Evolutionary conservation across 371 early-diverging fungal species (phyloP), one percentile per base, ranked within the genome.

Genomic region (Saksenaea oblongispora): DNA sequence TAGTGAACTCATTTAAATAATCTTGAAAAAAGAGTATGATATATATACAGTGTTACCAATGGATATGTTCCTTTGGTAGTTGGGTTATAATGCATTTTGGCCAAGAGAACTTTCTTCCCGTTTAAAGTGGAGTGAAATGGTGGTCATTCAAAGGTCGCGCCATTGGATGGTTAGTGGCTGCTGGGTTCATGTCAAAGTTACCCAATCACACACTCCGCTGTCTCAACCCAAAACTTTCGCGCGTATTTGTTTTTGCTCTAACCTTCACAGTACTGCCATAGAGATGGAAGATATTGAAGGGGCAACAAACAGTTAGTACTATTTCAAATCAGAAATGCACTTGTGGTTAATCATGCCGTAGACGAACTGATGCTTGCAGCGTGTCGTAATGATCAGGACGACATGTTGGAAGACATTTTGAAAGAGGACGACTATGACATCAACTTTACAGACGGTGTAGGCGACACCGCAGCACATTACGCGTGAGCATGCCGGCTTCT

Each of bases 381-480:
- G 15, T 87, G 88, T 67, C 74, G 79, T 64, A 80, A 83, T 56
- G 85, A 86, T 69, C 85, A 85, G 64, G 84, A 85, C 36, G 83
- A 83, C 36, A 65, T 84, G 69, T 64, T 87, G 44, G 65, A 74
- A 31, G 79, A 78, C 59, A 55, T 87, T 35, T 61, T 87, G 14
- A 66, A 66, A 24, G 65, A 62, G 53, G 69, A 66, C 3, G 78
- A 76, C 34, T 73, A 80, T 31, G 74, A 87, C 54, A 69, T 88
- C 61, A 87, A 87, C 69, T 80, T 78, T 69, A 73, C 74, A 0
- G 89, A 90, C 61, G 83, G 69, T 11, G 63, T 84, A 37, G 91
- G 91, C 24, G 80, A 84, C 60, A 80, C 87, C 5, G 84, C 89
- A 7, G 78, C 85, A 37, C 91, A 90, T 61, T 84, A 87, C 62